These are phyloP conservation scores for Phytopythium boreale DNA, from an alignment of 352 stramenopile genomes.

Conservation along the genomic window DNA sequence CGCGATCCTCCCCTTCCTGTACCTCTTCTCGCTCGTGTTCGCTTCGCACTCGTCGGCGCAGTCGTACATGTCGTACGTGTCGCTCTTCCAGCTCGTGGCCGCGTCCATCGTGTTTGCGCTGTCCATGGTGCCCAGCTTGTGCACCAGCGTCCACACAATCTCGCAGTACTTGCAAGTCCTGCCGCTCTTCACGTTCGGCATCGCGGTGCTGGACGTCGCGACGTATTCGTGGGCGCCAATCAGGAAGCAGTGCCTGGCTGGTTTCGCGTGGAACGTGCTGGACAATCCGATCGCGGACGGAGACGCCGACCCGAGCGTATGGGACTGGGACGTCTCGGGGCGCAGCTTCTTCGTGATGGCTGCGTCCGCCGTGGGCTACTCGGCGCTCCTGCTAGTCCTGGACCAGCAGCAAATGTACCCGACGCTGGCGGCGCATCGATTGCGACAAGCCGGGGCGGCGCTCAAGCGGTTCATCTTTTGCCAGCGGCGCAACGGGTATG, in stretches of 20 bases:
- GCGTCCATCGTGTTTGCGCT: slow-evolving; percentile 41
- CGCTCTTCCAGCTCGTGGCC: slow-evolving; percentile 68
- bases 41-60: slow-evolving; percentile 74
- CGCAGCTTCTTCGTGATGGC: slow-evolving; percentile 38
- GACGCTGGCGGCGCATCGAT: slow-evolving; percentile 38
- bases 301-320: slow-evolving; percentile 23
- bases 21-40: slow-evolving; percentile 65
- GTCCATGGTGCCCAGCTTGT: slow-evolving; percentile 48
- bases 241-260: slow-evolving; percentile 40
- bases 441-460: slow-evolving; percentile 19
- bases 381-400: slow-evolving; percentile 44
- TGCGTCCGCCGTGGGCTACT: slow-evolving; percentile 41
- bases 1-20: slow-evolving; percentile 64
- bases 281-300: slow-evolving; percentile 21
- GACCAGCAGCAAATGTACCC: slow-evolving; percentile 76
- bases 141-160: slow-evolving; percentile 33
- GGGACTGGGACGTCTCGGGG: slow-evolving; percentile 54
- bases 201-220: slow-evolving; percentile 44
- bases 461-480: not conserved
- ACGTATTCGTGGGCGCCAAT: slow-evolving; percentile 42
- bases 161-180: slow-evolving; percentile 52
- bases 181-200: slow-evolving; percentile 58
- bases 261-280: slow-evolving; percentile 5
- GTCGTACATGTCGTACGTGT: slow-evolving; percentile 72
- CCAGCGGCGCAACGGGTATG: slow-evolving; percentile 12